These are phyloP conservation scores for Nakazawaea pomicola DNA, from an alignment of 805 yeast species.

Conservation along the genomic window DNA sequence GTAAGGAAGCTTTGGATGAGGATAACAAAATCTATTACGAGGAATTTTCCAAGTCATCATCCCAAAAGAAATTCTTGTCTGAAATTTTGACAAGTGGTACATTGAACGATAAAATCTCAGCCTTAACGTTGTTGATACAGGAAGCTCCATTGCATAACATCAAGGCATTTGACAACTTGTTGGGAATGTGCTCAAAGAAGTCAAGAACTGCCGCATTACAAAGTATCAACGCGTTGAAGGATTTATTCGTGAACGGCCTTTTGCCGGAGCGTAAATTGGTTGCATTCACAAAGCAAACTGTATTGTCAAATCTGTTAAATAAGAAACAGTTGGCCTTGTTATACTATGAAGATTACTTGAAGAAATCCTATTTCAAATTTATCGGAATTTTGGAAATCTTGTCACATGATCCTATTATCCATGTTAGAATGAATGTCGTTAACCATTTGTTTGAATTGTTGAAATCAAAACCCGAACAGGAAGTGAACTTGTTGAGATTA, in stretches of 20 bases:
- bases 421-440: conserved; percentile 75
- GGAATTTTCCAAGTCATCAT: conserved; percentile 68
- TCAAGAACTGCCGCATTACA: conserved; percentile 90
- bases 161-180: conserved; percentile 74
- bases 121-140: conserved; percentile 85
- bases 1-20: conserved; percentile 55
- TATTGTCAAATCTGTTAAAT: conserved; percentile 37
- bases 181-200: conserved; percentile 81
- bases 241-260: conserved; percentile 77
- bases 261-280: conserved; percentile 81
- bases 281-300: conserved; percentile 73
- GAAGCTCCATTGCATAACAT: conserved; percentile 91
- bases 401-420: conserved; percentile 87
- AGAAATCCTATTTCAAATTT: conserved; percentile 68
- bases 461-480: conserved; percentile 92
- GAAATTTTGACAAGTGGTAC: conserved; percentile 92
- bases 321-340: conserved; percentile 61
- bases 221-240: conserved; percentile 84
- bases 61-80: conserved; percentile 82
- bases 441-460: conserved; percentile 75
- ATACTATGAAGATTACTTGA: conserved; percentile 88
- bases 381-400: conserved; percentile 72
- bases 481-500: conserved; percentile 78
- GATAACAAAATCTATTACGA: conserved; percentile 71
- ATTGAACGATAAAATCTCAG: conserved; percentile 89